Base-by-base conservation (phyloP, 768 basidiomycete genomes). In the Podaxis sp. region DNA sequence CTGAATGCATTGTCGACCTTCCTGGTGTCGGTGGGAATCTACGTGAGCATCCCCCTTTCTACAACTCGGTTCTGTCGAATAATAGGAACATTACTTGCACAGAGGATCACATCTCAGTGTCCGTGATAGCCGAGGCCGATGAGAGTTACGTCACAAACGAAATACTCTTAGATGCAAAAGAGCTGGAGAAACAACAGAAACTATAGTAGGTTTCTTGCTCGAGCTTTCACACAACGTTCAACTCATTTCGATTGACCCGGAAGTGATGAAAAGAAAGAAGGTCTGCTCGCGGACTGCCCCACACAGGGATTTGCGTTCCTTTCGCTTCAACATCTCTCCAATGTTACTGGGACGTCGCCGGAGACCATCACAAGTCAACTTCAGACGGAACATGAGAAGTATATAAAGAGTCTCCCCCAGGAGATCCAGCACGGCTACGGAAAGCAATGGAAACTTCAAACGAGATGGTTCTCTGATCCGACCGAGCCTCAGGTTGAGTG, bases 401-500 rank as follows among this genome's bases (percentile, higher is more conserved):
- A 55, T 6, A 3, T 37, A 17, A 17, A 46, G 5, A 46, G n/a
- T 5, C 40, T 54, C 17, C 46, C 59, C 12, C 11, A n/a, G 51
- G 38, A 40, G 36, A 26, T 60, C 26, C 38, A 41, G 41, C 52
- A 24, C 3, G 60, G 60, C 17, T 55, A 55, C 12, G 15, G 28
- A 36, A 62, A 55, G 36, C 60, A 62, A 48, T 55, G 46, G n/a
- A 24, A 55, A 33, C 26, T 62, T 3, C 52, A 55, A 20, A 62
- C 28, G 7, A 48, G 33, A 3, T 62, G 60, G 60, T 41, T 62
- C 17, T 44, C 26, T 2, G 53, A 62, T 26, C n/a, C 52, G n/a
- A 22, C n/a, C 0, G 30, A 62, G 55, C 41, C 63, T 38, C 63
- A 64, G 13, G 13, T 64, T n/a, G 63, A 64, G 63, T 64, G n/a